Conservation (phyloP, 176 grass and related monocot genomes). For the Triticum timopheevii region DNA sequence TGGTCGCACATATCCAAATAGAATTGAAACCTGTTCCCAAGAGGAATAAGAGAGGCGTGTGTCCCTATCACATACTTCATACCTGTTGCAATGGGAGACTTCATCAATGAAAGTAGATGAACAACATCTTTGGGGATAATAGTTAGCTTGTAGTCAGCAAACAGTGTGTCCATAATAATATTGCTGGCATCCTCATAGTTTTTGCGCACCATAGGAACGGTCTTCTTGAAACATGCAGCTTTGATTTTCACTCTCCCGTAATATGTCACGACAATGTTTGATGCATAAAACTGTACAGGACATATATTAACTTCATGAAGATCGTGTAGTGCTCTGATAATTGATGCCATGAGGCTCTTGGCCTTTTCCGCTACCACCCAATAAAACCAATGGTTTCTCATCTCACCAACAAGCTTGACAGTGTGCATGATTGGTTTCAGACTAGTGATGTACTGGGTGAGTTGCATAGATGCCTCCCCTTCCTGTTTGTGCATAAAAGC, state of each 20-base stretch:
- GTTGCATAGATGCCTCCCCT: background rate
- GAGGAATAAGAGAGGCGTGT: background rate
- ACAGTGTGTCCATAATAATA: background rate
- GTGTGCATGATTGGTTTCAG: background rate
- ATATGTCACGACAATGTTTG: background rate
- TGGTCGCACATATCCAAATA: background rate
- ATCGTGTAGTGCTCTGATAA: background rate
- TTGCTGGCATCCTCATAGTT: background rate
- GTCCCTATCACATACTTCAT: background rate
- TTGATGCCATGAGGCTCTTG: background rate
- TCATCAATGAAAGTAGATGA: background rate
- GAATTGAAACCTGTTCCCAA: background rate
- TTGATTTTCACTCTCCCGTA: background rate
- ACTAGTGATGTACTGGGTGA: background rate
- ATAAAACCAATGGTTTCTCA: background rate
- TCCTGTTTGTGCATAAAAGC: no score
- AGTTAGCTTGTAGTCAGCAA: background rate
- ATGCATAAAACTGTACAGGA: background rate
- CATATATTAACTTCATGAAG: background rate
- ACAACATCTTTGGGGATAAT: background rate
- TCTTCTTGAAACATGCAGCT: background rate
- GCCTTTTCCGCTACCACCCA: background rate
- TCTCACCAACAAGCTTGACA: background rate
- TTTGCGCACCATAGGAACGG: background rate
- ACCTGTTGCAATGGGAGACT: background rate